Conservation (phyloP, 1,284 basidiomycete genomes). For the Apiotrichum gamsii region DNA sequence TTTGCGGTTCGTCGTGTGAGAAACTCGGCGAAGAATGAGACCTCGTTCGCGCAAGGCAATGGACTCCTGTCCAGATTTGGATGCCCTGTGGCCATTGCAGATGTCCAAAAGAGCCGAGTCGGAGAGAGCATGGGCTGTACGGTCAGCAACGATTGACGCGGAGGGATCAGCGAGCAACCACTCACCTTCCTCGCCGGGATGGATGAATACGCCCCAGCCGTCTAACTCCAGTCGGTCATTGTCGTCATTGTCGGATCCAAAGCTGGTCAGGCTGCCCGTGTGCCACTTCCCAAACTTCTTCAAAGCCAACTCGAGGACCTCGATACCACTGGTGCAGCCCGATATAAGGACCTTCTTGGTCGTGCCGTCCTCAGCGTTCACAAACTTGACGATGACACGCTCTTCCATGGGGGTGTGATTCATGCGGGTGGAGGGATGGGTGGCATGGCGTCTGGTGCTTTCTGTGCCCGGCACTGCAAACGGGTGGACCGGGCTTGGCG, state of each 20-base stretch:
- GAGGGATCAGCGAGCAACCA: conserved; percentile 2
- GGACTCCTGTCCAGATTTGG: conserved; percentile 24
- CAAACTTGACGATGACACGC: conserved; percentile 76
- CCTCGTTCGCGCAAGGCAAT: conserved; percentile 61
- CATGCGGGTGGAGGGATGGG: too few relatives aligned
- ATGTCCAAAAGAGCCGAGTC: conserved; percentile 77
- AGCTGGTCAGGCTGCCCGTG: conserved; percentile 22
- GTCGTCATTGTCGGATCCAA: conserved; percentile 47
- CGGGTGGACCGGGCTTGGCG: background rate
- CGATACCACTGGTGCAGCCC: conserved; percentile 68
- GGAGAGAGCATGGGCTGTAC: conserved; percentile 63
- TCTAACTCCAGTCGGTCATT: conserved; percentile 64
- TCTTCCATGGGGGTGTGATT: conserved; percentile 72
- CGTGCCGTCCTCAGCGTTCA: conserved; percentile 67
- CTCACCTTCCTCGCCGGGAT: conserved; percentile 56
- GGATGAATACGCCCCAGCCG: conserved; percentile 75
- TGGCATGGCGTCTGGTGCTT: conserved; percentile 49
- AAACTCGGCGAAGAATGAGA: conserved; percentile 59
- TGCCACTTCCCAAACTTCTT: conserved; percentile 74
- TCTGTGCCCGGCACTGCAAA: background rate
- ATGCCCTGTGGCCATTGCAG: conserved; percentile 73
- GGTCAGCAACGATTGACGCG: background rate
- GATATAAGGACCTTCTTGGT: conserved; percentile 72
- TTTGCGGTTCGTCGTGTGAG: conserved; percentile 51
- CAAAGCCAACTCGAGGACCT: conserved; percentile 76